Percentiles rank a stretch among this genome's conserved stretches.
phyloP scores from a whole-genome alignment of 2,329 filamentous ascomycete species.

The Monosporascus sp. region DNA sequence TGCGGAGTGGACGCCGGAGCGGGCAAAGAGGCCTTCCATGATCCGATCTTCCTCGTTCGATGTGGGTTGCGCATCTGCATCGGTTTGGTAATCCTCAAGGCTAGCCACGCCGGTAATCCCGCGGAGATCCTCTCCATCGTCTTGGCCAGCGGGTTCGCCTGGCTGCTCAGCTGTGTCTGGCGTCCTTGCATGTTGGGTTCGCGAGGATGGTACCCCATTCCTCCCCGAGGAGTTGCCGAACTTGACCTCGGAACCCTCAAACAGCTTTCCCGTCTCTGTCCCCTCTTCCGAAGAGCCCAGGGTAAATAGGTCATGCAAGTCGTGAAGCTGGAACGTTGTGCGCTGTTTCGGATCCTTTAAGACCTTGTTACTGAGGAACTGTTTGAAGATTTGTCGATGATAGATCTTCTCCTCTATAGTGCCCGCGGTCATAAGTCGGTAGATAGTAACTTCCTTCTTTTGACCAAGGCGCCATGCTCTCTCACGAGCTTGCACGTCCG shows the following conservation, averaged over 20 bases:
- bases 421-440: slow-evolving; percentile 94
- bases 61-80: slow-evolving; percentile 43
- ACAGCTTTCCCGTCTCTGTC: slow-evolving; percentile 80
- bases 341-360: slow-evolving; percentile 90
- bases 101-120: slow-evolving; percentile 27
- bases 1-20: slow-evolving; percentile 81
- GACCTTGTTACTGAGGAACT: slow-evolving; percentile 95
- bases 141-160: slow-evolving; percentile 7
- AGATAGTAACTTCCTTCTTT: slow-evolving; percentile 91
- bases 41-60: slow-evolving; percentile 65
- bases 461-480: slow-evolving; percentile 94
- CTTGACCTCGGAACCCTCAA: slow-evolving; percentile 79
- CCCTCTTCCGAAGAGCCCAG: slow-evolving; percentile 63
- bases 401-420: slow-evolving; percentile 99
- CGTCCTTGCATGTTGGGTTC: slow-evolving; percentile 2
- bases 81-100: slow-evolving; percentile 30
- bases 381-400: slow-evolving; percentile 97
- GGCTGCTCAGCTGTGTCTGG: slow-evolving; percentile 2
- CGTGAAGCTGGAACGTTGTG: slow-evolving; percentile 82
- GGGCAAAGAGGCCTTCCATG: slow-evolving; percentile 83
- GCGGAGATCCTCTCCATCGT: slow-evolving; percentile 26
- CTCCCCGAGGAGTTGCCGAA: slow-evolving; percentile 37
- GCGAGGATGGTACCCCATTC: slow-evolving; percentile 2
- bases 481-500: slow-evolving; percentile 90
- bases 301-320: slow-evolving; percentile 88